These are phyloP conservation scores for Amyloporia xantha DNA, from an alignment of 768 basidiomycete genomes.

Conservation along the genomic window DNA sequence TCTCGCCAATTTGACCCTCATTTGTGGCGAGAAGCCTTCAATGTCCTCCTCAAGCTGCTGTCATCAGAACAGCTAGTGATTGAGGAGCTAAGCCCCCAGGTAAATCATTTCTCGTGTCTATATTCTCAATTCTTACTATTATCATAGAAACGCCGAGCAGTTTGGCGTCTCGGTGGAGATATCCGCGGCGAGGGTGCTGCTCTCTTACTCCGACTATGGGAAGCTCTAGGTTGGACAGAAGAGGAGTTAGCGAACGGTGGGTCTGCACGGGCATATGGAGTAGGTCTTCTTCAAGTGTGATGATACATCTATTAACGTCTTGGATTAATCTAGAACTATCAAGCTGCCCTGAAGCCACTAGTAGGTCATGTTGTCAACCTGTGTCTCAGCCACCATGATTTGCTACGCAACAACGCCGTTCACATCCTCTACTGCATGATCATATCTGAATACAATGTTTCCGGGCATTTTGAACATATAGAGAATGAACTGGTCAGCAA, in stretches of 20 bases:
- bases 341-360: slow-evolving; percentile 72
- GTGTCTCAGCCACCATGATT: slow-evolving; percentile 93
- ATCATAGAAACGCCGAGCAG: slow-evolving; percentile 81
- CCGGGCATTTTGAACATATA: slow-evolving; percentile 80
- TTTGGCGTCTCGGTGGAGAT: slow-evolving; percentile 95
- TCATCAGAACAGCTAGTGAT: slow-evolving; percentile 90
- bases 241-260: slow-evolving; percentile 36
- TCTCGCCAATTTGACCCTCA: slow-evolving; percentile 61
- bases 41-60: slow-evolving; percentile 76
- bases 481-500: slow-evolving; percentile 90
- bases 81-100: slow-evolving; percentile 93
- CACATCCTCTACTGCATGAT: slow-evolving; percentile 96
- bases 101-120: slow-evolving; percentile 21
- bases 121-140: background rate
- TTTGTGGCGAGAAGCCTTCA: slow-evolving; percentile 78
- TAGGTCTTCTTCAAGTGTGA: background rate
- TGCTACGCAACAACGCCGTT: slow-evolving; percentile 83
- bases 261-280: background rate
- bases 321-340: slow-evolving; percentile 73
- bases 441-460: slow-evolving; percentile 81
- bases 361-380: slow-evolving; percentile 88
- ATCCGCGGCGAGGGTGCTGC: slow-evolving; percentile 87
- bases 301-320: background rate
- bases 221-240: slow-evolving; percentile 75
- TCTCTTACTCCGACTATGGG: slow-evolving; percentile 77